Conservation (phyloP, 257 asterid species). For the Solanum clarkiae region DNA sequence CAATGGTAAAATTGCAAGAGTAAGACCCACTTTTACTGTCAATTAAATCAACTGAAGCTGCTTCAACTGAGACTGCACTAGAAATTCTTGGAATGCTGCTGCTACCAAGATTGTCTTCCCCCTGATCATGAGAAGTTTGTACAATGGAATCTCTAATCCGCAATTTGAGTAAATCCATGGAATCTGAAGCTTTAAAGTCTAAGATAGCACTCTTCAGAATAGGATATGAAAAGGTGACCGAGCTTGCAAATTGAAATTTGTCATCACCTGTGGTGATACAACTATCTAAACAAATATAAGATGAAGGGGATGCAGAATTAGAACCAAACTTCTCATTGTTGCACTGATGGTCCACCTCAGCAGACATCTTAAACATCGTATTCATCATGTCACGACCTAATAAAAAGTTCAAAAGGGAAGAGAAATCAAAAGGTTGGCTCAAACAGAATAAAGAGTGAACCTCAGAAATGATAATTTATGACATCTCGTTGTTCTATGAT, state of each 20-base stretch:
- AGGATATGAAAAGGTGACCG: slow-evolving; percentile 9
- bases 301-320: slow-evolving; percentile 5
- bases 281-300: neutral
- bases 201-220: slow-evolving; percentile 17
- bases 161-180: slow-evolving; percentile 2
- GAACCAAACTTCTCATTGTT: slow-evolving; percentile 3
- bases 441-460: neutral
- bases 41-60: slow-evolving; percentile 1
- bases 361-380: neutral
- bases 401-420: neutral
- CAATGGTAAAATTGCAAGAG: slow-evolving; percentile 22
- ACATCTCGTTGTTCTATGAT: neutral
- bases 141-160: slow-evolving; percentile 6
- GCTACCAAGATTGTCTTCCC: neutral
- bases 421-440: neutral
- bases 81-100: neutral
- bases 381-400: slow-evolving; percentile 4
- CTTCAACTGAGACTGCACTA: neutral
- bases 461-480: neutral
- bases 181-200: slow-evolving; percentile 8
- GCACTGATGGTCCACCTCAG: slow-evolving; percentile 2
- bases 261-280: neutral
- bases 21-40: slow-evolving; percentile 23
- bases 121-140: slow-evolving; percentile 1
- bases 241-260: slow-evolving; percentile 8